Evolutionary conservation across 306 rosid species (phyloP), one percentile per base, ranked within the genome.

Genomic region (Quercus dentata): DNA sequence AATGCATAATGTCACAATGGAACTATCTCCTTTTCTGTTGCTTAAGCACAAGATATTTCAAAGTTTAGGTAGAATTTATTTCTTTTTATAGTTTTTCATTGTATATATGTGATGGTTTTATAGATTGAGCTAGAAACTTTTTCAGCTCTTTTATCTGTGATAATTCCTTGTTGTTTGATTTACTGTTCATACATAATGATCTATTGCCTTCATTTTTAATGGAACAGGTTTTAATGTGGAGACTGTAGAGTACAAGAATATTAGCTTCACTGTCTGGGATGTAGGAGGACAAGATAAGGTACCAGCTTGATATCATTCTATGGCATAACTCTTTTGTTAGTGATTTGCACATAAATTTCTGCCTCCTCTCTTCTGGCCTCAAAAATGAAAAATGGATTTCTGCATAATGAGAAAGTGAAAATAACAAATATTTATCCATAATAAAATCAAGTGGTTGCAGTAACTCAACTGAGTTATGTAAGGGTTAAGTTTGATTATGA

Each of bases 281-380:
- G 81, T 85, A 3, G 93, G 91, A 83, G 91, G 91, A 69, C 89
- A 87, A 78, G 80, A 67, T 17, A 85, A 81, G 93, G 91, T 89
- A 78, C 70, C 21, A 56, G 20, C 51, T 46, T 51, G 30, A 27
- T 56, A 33, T 49, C 55, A 54, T 31, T 61, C 61, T 18, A 56
- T 57, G 3, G 11, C 46, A 38, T 7, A 0, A 38, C 46, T 38
- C 11, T 49, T 49, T 10, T 49, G 54, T 49, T 49, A 49, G 54
- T 12, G 54, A 49, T 13, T 49, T 49, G 54, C 54, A 12, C 54
- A 49, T 12, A 49, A 49, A 49, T 49, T 49, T 49, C 54, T 49
- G 17, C 54, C 17, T 49, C 54, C 54, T 27, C 35, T 20, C 31
- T 17, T 38, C 2, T 9, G 30, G 51, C 28, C 54, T 10, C 19